These are phyloP conservation scores for Macadamia tetraphylla DNA, from an alignment of 164 flowering plant species.

Conservation along the genomic window DNA sequence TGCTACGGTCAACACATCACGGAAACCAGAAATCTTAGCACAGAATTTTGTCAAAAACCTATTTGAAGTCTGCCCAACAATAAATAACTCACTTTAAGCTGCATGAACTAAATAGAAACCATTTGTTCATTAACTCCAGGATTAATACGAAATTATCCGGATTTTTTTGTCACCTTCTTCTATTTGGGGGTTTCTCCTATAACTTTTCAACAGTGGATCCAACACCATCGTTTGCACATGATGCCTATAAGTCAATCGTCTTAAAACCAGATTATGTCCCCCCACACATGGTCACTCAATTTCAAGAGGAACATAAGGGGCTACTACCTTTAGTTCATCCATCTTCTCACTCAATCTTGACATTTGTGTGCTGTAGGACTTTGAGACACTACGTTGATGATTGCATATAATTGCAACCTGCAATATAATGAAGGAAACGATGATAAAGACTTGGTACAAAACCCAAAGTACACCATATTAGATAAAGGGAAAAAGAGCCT, in stretches of 20 bases:
- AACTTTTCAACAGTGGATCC: too few species aligned
- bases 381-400: slow-evolving; percentile 91
- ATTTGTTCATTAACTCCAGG: too few species aligned
- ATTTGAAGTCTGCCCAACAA: too few species aligned
- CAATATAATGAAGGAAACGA: slow-evolving; percentile 9
- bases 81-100: too few species aligned
- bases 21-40: slow-evolving; percentile 27
- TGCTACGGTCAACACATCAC: slow-evolving; percentile 71
- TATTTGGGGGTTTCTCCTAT: too few species aligned
- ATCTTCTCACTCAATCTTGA: slow-evolving; percentile 65
- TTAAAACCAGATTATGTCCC: too few species aligned
- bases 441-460: background rate
- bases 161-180: too few species aligned
- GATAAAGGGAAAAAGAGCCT: background rate
- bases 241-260: too few species aligned
- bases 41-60: too few species aligned
- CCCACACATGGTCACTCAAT: background rate
- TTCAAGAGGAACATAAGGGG: background rate
- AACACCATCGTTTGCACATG: too few species aligned
- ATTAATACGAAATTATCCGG: too few species aligned
- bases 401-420: slow-evolving; percentile 99
- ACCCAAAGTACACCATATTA: background rate
- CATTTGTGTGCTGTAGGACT: slow-evolving; percentile 79
- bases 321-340: slow-evolving; percentile 64
- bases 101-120: too few species aligned